Conservation (phyloP, 257 asterid species). For the Salvia rosmarinus region DNA sequence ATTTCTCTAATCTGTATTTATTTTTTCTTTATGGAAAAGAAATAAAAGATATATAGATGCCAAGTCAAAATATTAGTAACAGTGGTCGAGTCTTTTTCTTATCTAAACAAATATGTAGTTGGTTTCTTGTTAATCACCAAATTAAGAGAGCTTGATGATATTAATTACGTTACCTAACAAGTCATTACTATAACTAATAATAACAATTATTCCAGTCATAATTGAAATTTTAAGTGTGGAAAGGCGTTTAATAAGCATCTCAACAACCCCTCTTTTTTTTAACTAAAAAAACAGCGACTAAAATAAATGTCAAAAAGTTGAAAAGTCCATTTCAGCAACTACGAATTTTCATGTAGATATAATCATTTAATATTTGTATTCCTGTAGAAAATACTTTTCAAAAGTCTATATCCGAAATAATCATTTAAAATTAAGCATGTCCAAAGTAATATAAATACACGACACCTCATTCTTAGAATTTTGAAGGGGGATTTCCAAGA, state of each 20-base stretch:
- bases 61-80: not conserved
- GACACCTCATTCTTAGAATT: not conserved
- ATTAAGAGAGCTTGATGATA: too few species aligned
- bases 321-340: not conserved
- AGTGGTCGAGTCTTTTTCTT: not conserved
- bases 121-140: not conserved
- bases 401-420: not conserved
- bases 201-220: not conserved
- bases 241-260: not conserved
- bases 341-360: not conserved
- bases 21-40: not conserved
- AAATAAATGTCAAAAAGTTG: not conserved
- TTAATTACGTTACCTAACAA: not conserved
- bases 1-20: not conserved
- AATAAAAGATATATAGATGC: too few species aligned
- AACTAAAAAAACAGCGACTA: not conserved
- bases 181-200: too few species aligned
- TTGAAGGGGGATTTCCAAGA: not conserved
- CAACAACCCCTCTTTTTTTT: not conserved
- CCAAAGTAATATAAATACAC: not conserved
- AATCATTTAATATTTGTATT: not conserved
- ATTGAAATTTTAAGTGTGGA: not conserved
- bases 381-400: not conserved
- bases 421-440: not conserved
- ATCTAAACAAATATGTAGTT: not conserved